These are phyloP conservation scores for Backusella mclennaniae DNA, from an alignment of 192 early-diverging fungal genomes.

Conservation along the genomic window DNA sequence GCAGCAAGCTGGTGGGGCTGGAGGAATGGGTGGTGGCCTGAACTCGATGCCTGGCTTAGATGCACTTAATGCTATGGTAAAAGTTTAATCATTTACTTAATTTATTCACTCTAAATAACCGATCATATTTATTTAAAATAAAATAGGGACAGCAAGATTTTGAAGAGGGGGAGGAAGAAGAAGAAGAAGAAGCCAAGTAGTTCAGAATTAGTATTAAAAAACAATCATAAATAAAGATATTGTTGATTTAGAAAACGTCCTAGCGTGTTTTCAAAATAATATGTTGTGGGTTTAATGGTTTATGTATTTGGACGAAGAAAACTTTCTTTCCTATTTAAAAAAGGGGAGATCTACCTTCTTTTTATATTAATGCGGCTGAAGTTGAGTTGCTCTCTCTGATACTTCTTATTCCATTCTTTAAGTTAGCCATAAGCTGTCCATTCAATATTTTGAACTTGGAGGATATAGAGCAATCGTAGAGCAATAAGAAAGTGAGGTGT, in stretches of 20 bases:
- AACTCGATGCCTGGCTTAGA: background rate
- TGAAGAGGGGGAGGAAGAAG: background rate
- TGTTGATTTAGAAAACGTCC: background rate
- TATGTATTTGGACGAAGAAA: no score
- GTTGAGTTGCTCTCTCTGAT: background rate
- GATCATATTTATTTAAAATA: background rate
- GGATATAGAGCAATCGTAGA: no score
- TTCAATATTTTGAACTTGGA: background rate
- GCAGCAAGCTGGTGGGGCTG: constrained; percentile 39
- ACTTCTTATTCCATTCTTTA: background rate
- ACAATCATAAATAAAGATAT: background rate
- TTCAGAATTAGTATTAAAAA: background rate
- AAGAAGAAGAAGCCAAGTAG: background rate
- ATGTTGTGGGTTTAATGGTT: no score
- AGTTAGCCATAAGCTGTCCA: background rate
- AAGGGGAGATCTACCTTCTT: no score
- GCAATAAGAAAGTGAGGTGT: no score
- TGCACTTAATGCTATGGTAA: background rate
- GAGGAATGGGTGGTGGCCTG: background rate
- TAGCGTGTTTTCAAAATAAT: background rate
- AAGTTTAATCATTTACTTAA: background rate
- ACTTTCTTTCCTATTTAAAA: no score
- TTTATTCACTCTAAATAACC: background rate
- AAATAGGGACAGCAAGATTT: background rate
- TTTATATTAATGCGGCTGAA: no score